These are phyloP conservation scores for Macroventuria anomochaeta DNA, from an alignment of 2,329 filamentous ascomycete species.

Conservation along the genomic window DNA sequence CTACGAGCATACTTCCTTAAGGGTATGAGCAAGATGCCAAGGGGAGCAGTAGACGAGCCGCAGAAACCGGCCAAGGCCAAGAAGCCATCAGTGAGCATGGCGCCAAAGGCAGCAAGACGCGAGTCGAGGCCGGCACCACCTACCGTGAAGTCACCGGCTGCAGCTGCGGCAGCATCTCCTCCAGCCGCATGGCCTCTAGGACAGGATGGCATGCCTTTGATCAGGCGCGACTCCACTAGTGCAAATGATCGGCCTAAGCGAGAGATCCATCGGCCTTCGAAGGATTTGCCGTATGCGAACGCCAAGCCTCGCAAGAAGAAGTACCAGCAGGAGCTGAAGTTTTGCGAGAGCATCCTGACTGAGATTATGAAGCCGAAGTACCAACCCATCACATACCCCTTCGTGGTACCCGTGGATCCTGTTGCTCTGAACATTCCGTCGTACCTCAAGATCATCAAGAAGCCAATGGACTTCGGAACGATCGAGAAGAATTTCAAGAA, in stretches of 20 bases:
- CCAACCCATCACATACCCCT: slow-evolving; percentile 70
- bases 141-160: slow-evolving; percentile 55
- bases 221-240: slow-evolving; percentile 82
- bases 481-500: slow-evolving; percentile 76
- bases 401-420: slow-evolving; percentile 86
- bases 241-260: slow-evolving; percentile 85
- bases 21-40: slow-evolving; percentile 66
- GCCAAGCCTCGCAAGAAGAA: slow-evolving; percentile 91
- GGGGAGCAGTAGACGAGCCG: slow-evolving; percentile 59
- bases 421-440: slow-evolving; percentile 92
- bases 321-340: slow-evolving; percentile 84
- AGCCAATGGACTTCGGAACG: slow-evolving; percentile 93
- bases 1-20: slow-evolving; percentile 66
- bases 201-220: slow-evolving; percentile 78
- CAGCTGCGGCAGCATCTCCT: slow-evolving; percentile 51
- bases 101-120: slow-evolving; percentile 50
- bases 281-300: slow-evolving; percentile 85
- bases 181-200: slow-evolving; percentile 73
- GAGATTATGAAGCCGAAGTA: slow-evolving; percentile 81
- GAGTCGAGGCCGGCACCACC: slow-evolving; percentile 55
- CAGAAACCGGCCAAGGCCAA: slow-evolving; percentile 64
- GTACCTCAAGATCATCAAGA: slow-evolving; percentile 93
- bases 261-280: slow-evolving; percentile 87
- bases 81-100: slow-evolving; percentile 41
- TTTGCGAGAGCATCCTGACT: slow-evolving; percentile 80